Evolutionary conservation across 805 yeast genomes (phyloP), one percentile per base, ranked within the genome.

Genomic region (Jamesozyma piceae): DNA sequence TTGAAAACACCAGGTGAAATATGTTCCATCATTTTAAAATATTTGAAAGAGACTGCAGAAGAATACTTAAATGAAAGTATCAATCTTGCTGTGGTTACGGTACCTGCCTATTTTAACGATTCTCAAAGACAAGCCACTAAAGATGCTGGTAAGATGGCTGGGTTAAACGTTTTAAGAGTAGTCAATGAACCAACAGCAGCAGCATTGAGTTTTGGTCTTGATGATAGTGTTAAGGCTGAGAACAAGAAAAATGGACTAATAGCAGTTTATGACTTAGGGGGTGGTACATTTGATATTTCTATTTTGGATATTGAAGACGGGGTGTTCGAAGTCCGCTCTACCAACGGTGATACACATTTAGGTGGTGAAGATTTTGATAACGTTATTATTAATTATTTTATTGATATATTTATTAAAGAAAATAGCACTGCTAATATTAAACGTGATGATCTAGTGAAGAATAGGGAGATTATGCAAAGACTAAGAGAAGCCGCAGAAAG

Each of bases 321-420:
- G 48, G 85, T 83, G 13, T 82, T 83, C 58, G 89, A 82, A 62
- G 92, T 83, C 18, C 69, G 83, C 52, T 81, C 90, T 37, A 83
- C 94, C 28, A 82, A 82, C 58, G 94, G 94, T 52, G 82, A 83
- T 62, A 82, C 90, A 18, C 90, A 82, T 65, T 69, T 83, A 52
- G 94, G 94, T 52, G 94, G 94, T 47, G 90, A 83, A 63, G 94
- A 83, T 65, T 81, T 82, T 60, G 94, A 83, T 65, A 78, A 77
- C 52, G 68, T 82, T 40, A 65, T 83, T 18, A 67, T 76, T 50
- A 62, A 71, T 32, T 65, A 78, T 63, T 77, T 83, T 41, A 61
- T 82, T 28, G 76, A 75, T 19, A 65, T 64, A 29, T 81, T 82
- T 66, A 66, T 77, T 58, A 57, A 65, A 42, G 73, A 74, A 51